Conservation (phyloP, 2,329 filamentous ascomycete genomes). For the Metarhizium robertsii region DNA sequence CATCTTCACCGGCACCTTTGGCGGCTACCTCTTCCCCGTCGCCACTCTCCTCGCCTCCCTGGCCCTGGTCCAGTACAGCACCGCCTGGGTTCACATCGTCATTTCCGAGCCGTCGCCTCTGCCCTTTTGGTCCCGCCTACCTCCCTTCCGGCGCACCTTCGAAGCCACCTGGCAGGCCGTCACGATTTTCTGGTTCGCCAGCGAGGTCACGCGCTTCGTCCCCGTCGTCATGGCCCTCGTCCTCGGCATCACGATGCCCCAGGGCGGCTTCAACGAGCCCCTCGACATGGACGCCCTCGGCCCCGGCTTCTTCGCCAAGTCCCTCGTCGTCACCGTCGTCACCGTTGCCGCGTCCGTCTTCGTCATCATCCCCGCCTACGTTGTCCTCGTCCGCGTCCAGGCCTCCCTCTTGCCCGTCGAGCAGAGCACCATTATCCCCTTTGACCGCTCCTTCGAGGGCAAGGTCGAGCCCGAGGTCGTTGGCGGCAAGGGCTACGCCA, state of each 20-base stretch:
- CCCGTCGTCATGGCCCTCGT: conserved; percentile 33
- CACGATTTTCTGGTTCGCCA: conserved; percentile 49
- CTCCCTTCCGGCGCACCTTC: conserved; percentile 53
- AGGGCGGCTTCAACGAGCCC: conserved; percentile 26
- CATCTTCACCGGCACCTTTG: conserved; percentile 34
- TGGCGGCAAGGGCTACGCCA: conserved; percentile 62
- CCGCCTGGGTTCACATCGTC: conserved; percentile 79
- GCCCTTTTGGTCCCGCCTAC: conserved; percentile 61
- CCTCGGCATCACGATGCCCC: conserved; percentile 33
- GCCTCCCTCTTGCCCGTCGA: conserved; percentile 77
- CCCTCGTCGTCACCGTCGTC: conserved; percentile 32
- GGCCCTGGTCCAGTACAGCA: conserved; percentile 55
- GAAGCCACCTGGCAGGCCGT: conserved; percentile 61
- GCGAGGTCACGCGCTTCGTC: conserved; percentile 38
- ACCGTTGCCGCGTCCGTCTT: conserved; percentile 46
- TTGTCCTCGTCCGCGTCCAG: conserved; percentile 73
- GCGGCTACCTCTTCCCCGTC: conserved; percentile 31
- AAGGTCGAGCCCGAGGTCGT: conserved; percentile 65
- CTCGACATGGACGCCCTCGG: conserved; percentile 20
- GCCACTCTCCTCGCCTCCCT: conserved; percentile 48
- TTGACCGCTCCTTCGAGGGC: conserved; percentile 78
- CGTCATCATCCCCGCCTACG: conserved; percentile 64
- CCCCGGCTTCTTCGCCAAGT: conserved; percentile 27
- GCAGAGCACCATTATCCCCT: conserved; percentile 76
- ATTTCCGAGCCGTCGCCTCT: conserved; percentile 60